Percentiles rank a stretch among this genome's conserved stretches.
These are phyloP conservation scores for Mortierella antarctica DNA, from an alignment of 192 early-diverging fungal genomes.

Conservation along the genomic window DNA sequence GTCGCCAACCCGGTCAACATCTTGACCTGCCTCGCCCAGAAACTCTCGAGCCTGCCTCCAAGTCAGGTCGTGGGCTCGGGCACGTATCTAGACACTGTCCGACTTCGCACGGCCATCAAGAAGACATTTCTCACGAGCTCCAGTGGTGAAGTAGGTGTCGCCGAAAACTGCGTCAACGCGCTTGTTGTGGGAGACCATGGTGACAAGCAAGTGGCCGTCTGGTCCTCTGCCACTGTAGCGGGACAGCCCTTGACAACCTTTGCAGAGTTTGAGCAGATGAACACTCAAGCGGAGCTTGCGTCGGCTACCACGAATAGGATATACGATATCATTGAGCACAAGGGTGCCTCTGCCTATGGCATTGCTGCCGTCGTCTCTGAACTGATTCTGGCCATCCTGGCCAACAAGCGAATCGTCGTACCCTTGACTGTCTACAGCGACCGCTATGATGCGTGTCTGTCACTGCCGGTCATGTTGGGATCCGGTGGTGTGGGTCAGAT, in stretches of 20 bases:
- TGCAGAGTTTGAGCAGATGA: slow-evolving; percentile 64
- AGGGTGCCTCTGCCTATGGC: slow-evolving; percentile 84
- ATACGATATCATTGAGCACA: slow-evolving; percentile 82
- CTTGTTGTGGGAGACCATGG: slow-evolving; percentile 88
- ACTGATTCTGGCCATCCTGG: slow-evolving; percentile 68
- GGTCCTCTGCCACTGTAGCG: slow-evolving; percentile 76
- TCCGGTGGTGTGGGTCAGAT: slow-evolving; percentile 71
- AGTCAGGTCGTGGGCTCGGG: slow-evolving; percentile 85
- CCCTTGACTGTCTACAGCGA: slow-evolving; percentile 76
- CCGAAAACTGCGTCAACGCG: slow-evolving; percentile 76
- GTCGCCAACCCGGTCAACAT: slow-evolving; percentile 85
- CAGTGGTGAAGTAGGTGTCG: slow-evolving; percentile 46
- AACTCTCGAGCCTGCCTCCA: slow-evolving; percentile 76
- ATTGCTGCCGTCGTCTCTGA: slow-evolving; percentile 79
- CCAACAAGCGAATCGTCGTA: slow-evolving; percentile 74
- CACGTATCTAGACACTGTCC: slow-evolving; percentile 81
- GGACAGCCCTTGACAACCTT: slow-evolving; percentile 71
- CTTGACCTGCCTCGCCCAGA: slow-evolving; percentile 82
- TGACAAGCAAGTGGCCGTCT: slow-evolving; percentile 83
- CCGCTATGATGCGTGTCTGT: slow-evolving; percentile 67
- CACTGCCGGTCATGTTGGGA: slow-evolving; percentile 80
- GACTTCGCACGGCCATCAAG: slow-evolving; percentile 55
- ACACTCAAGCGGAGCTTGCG: slow-evolving; percentile 61
- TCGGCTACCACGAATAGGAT: slow-evolving; percentile 71
- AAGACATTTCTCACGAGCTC: slow-evolving; percentile 1